Evolutionary conservation across 768 basidiomycete genomes (phyloP), one percentile per base, ranked within the genome.

Genomic region (Astraeus odoratus): DNA sequence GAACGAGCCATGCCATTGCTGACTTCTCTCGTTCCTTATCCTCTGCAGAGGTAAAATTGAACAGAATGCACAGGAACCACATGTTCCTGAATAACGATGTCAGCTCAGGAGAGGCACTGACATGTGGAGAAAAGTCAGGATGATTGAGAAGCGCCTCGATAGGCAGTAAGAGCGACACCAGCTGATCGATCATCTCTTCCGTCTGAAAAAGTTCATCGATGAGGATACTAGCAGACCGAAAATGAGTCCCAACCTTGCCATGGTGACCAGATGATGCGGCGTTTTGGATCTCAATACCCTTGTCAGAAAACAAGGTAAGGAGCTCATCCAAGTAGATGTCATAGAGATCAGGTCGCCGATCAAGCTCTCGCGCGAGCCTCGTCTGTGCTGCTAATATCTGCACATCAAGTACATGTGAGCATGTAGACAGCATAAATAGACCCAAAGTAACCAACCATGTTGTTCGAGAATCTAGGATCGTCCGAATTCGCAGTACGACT

Each of bases 51-150:
- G 89, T 83, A 53, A 97, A 86, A 18, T 83, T 77, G 55, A 95
- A 92, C 13, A 95, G 75, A 20, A 87, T 77, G 59, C 89, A 92
- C 16, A 97, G 66, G 65, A 94, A 92, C 95, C 95, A 99, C 66
- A 93, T 74, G 57, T 90, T 92, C 35, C 93, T 79, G 75, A 96
- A 98, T 18, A 91, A 69, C 4, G 80, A 70, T 9, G 85, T 80
- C 10, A 90, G 59, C 19, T 80, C 80, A 4, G 78, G 58, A 1
- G 81, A 71, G 16, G 80, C 65, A 22, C 73, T 64, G 15, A 70
- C 42, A 26, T 80, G 75, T 1, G 85, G 79, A 36, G 75, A 72
- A 61, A 86, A 87, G 48, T 83, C 79, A 12, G 65, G 54, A 54
- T 92, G 88, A 26, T 73, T 67, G 19, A 99, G 73, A 19, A 96